phyloP scores from a whole-genome alignment of 495 filamentous ascomycete species.

The Penicillium goetzii region DNA sequence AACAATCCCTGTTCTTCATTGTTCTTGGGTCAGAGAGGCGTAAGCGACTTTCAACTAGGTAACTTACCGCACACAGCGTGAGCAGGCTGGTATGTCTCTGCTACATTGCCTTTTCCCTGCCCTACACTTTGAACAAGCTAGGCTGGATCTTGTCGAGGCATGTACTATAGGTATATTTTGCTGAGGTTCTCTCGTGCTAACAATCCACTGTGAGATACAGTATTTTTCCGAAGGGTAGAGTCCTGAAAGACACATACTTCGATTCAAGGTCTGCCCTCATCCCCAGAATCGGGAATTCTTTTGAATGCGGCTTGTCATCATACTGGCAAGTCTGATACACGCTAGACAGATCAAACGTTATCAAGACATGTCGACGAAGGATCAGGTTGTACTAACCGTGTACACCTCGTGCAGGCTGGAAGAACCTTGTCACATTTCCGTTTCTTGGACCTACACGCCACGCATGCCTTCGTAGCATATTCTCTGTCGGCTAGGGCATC shows the following conservation, averaged over 20 bases:
- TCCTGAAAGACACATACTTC: neutral
- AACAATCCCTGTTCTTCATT: neutral
- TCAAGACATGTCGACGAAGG: neutral
- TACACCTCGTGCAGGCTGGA: neutral
- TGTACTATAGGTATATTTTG: neutral
- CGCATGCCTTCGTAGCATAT: neutral
- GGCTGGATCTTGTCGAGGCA: neutral
- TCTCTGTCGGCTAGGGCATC: neutral
- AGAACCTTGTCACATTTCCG: neutral
- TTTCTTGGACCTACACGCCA: neutral
- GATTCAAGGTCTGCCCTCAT: neutral
- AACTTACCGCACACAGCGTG: neutral
- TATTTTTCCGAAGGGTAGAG: neutral
- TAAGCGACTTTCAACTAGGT: neutral
- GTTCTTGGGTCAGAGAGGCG: neutral
- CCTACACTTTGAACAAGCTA: neutral
- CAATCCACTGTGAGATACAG: neutral
- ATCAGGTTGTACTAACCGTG: neutral
- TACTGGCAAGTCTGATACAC: neutral
- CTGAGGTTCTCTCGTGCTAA: neutral
- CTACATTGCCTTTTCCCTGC: neutral
- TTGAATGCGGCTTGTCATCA: neutral
- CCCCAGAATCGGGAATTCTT: neutral
- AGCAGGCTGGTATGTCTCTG: neutral
- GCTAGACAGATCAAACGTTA: neutral